Conservation (phyloP, 441 rosid species). For the Lepidium campestre region DNA sequence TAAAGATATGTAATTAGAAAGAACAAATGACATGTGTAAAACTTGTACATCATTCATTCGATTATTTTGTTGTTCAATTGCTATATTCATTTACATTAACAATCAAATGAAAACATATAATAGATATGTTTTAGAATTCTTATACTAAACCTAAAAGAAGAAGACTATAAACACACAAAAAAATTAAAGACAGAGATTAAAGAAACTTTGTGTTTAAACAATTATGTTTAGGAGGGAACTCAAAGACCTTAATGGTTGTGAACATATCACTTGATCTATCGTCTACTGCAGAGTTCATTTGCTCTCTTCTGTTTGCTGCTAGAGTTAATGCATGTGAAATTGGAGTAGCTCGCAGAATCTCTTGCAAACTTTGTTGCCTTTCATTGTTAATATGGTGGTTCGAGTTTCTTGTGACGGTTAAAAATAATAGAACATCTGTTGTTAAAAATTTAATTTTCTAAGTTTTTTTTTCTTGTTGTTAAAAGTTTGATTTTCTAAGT, state of each 20-base stretch:
- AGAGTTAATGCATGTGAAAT: conserved; percentile 97
- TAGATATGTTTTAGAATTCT: not conserved
- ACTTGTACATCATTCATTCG: too few species aligned
- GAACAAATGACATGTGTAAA: not conserved
- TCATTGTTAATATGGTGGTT: conserved; percentile 37
- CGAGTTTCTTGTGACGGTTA: too few species aligned
- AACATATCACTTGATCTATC: conserved; percentile 87
- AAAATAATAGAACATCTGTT: too few species aligned
- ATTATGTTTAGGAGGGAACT: conserved; percentile 99
- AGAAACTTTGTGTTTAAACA: too few species aligned
- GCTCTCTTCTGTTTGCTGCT: conserved; percentile 93
- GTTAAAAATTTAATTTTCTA: too few species aligned
- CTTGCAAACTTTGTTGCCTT: conserved; percentile 45
- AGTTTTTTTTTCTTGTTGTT: too few species aligned
- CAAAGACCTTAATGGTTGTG: conserved; percentile 93
- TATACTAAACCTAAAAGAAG: not conserved
- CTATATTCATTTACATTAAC: not conserved
- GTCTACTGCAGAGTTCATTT: conserved; percentile 81
- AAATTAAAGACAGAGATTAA: too few species aligned
- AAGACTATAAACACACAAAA: too few species aligned
- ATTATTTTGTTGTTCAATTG: not conserved
- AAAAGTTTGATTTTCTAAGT: too few species aligned
- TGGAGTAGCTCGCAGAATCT: conserved; percentile 73
- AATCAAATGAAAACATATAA: not conserved
- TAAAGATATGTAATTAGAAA: not conserved